Base-by-base conservation (phyloP, 768 basidiomycete genomes). In the Amanita polypyramis region DNA sequence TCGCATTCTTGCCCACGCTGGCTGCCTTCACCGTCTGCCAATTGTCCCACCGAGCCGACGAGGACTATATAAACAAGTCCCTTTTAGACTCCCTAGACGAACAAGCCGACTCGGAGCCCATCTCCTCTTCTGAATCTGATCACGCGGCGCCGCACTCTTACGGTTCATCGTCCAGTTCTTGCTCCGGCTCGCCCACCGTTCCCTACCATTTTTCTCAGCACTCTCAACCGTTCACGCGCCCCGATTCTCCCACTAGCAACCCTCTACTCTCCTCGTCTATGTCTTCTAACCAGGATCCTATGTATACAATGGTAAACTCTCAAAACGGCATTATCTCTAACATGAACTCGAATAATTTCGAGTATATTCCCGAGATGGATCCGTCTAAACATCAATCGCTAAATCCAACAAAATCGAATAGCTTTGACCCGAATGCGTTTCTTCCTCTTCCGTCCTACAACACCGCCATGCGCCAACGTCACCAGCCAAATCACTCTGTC, bases 11-110 rank as follows among this genome's bases (percentile, higher is more conserved):
- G 66, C 66, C 63, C 75, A 74, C 58, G 56, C 75, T 77, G 76
- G 76, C 76, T 65, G 62, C 71, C 61, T 66, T 70, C 50, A 60
- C 68, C 54, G 61, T 58, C 53, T 62, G 65, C 58, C 65, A 63
- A 38, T 58, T 59, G 54, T 61, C 58, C 55, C 68, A 67, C 57
- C 68, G 62, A 53, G 62, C 65, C 49, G 82, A 80, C 77, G 87
- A 90, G 76, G 86, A 85, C 66, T 80, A 81, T 58, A 87, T 90
- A 62, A 90, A 89, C 70, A 81, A 82, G 62, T 88, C 86, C 47
- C 75, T 90, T 50, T 68, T 90, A 55, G 87, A 85, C 64, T 84
- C 81, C 35, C 75, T 91, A 60, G 80, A 90, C 75, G 84, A 81
- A 47, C 80, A 86, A 65, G 85, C 82, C 43, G 86, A 89, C 75